A percentile compares a stretch with the other conserved stretches of the same genome.
phyloP scores from a whole-genome alignment of 805 yeast species.

The Torulaspora indica region DNA sequence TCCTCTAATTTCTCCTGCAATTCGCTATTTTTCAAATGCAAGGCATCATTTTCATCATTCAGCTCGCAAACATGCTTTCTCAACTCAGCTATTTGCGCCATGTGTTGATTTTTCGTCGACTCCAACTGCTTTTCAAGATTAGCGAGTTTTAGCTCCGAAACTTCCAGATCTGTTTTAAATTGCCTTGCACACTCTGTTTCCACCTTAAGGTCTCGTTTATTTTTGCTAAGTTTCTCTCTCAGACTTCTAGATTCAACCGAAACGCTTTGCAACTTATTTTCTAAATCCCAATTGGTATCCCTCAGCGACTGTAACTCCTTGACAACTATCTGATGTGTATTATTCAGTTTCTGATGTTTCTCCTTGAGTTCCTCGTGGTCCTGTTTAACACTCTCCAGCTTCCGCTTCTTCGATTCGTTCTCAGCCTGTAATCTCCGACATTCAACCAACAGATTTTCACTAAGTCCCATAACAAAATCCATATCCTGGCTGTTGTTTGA shows the following conservation, averaged over 20 bases:
- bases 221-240: constrained; percentile 41
- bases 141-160: constrained; percentile 38
- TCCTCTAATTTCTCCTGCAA: constrained; percentile 18
- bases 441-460: constrained; percentile 66
- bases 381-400: constrained; percentile 41
- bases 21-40: constrained; percentile 41
- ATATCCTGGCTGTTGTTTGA: constrained; percentile 50
- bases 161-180: constrained; percentile 46
- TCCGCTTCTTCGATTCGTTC: constrained; percentile 44
- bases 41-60: constrained; percentile 64
- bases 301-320: constrained; percentile 36
- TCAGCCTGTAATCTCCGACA: constrained; percentile 69
- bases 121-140: constrained; percentile 40
- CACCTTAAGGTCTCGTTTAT: constrained; percentile 38
- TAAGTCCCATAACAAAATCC: constrained; percentile 66
- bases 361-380: constrained; percentile 38
- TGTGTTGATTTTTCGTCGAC: constrained; percentile 36
- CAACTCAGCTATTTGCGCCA: constrained; percentile 45
- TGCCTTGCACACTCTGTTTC: constrained; percentile 3
- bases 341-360: constrained; percentile 18
- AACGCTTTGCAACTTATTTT: constrained; percentile 43
- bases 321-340: constrained; percentile 16
- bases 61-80: constrained; percentile 51
- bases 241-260: constrained; percentile 35
- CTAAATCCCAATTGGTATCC: constrained; percentile 64